A percentile compares a stretch with the other conserved stretches of the same genome.
phyloP scores from a whole-genome alignment of 768 basidiomycete genomes.

The Psilocybe azurescens region DNA sequence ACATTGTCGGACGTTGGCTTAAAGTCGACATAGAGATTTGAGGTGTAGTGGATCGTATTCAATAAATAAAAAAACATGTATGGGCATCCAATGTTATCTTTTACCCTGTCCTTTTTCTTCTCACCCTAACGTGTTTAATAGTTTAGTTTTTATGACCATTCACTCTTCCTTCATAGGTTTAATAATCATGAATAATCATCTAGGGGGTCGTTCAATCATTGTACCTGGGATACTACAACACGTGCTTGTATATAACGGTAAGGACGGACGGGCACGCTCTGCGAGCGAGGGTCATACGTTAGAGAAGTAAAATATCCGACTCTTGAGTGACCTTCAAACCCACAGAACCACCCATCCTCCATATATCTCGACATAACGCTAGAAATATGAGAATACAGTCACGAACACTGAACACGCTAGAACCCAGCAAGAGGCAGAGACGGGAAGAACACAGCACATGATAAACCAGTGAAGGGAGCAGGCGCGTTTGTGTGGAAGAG shows the following conservation, averaged over 20 bases:
- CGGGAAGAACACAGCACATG: constrained; percentile 24
- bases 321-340: constrained; percentile 1
- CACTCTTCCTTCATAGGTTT: not conserved
- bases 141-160: not conserved
- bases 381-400: constrained; percentile 15
- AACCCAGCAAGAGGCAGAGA: constrained; percentile 24
- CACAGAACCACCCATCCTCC: constrained; percentile 4
- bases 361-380: constrained; percentile 13
- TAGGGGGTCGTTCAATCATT: constrained; percentile 15
- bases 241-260: constrained; percentile 7
- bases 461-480: constrained; percentile 12
- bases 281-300: not conserved
- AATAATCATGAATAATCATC: constrained; percentile 10
- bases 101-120: not conserved
- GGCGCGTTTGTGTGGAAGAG: constrained; percentile 6
- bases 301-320: constrained; percentile 6
- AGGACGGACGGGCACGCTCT: constrained; percentile 1
- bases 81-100: constrained; percentile 2
- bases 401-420: constrained; percentile 24
- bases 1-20: constrained; percentile 83
- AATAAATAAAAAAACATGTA: constrained; percentile 4
- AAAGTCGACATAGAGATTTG: constrained; percentile 53
- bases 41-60: not conserved
- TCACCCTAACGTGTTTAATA: not conserved
- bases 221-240: constrained; percentile 2